Conservation (phyloP, 345 rosid genomes). For the Litchi chinensis region DNA sequence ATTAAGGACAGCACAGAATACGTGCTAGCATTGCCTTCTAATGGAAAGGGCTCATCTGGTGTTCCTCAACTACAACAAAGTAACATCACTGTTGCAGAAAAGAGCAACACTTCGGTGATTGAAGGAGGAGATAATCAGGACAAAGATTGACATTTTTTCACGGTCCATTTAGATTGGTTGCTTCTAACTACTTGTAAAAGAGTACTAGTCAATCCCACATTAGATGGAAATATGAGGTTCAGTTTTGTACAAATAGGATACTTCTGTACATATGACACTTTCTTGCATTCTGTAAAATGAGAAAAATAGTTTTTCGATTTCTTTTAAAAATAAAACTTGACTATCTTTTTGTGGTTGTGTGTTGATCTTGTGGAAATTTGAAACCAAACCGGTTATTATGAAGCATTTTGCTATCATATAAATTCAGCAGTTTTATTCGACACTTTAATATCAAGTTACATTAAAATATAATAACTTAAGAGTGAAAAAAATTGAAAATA, state of each 20-base stretch:
- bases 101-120: constrained; percentile 15
- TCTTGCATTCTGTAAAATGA: neutral
- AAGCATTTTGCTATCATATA: neutral
- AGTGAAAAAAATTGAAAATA: too few relatives aligned
- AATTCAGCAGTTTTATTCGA: neutral
- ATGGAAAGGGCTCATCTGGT: constrained; percentile 28
- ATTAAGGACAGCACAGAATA: constrained; percentile 33
- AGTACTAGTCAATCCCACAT: neutral
- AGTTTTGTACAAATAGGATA: neutral
- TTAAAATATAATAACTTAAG: too few relatives aligned
- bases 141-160: constrained; percentile 16
- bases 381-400: too few relatives aligned
- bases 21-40: constrained; percentile 26
- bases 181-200: neutral
- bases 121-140: constrained; percentile 32
- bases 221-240: neutral
- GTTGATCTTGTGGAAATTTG: neutral
- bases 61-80: constrained; percentile 39
- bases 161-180: neutral
- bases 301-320: neutral
- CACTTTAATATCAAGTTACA: too few relatives aligned
- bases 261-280: neutral
- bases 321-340: too few relatives aligned
- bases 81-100: constrained; percentile 35
- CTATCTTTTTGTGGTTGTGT: neutral